Evolutionary conservation across 306 rosid species (phyloP), one percentile per base, ranked within the genome.

Genomic region (Spatholobus suberectus): DNA sequence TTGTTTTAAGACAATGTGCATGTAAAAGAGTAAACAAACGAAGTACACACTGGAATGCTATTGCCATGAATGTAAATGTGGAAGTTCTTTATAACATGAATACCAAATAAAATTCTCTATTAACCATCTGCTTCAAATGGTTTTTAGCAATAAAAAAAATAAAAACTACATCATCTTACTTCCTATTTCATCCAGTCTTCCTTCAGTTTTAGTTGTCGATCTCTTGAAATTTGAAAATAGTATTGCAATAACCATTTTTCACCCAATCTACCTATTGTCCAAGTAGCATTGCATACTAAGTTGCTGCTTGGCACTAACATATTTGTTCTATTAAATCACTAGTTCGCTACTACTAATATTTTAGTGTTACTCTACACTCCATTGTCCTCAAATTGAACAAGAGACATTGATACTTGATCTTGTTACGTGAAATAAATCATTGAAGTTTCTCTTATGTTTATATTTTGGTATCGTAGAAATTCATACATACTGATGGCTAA

Each of bases 301-400:
- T 38, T 68, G 74, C 52, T 21, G 35, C 4, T 21, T 14, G 24
- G 43, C 38, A 71, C 76, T 34, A 34, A 54, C 47, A 74, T 74
- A 74, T 32, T n/a, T 32, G 20, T 26, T 73, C 35, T 52, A 34
- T 70, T 70, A 51, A 4, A 24, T 14, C 21, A 5, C 70, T 15
- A 14, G 20, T 59, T 51, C 58, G 17, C 61, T 24, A 29, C 32
- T 29, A 17, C 20, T 12, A 15, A 70, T 26, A 27, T 26, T 27
- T 72, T 8, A 47, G 6, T 4, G 63, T 17, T 23, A 29, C 27
- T 21, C n/a, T n/a, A n/a, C 29, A 8, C 11, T 71, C 77, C 23
- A 2, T 57, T 57, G 37, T 38, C 37, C 51, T 54, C 55, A 57
- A 57, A 75, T 37, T 74, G 67, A 74, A 54, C 57, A 24, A 37